Conservation (phyloP, 2,329 filamentous ascomycete species). For the Cladosporium sp. region DNA sequence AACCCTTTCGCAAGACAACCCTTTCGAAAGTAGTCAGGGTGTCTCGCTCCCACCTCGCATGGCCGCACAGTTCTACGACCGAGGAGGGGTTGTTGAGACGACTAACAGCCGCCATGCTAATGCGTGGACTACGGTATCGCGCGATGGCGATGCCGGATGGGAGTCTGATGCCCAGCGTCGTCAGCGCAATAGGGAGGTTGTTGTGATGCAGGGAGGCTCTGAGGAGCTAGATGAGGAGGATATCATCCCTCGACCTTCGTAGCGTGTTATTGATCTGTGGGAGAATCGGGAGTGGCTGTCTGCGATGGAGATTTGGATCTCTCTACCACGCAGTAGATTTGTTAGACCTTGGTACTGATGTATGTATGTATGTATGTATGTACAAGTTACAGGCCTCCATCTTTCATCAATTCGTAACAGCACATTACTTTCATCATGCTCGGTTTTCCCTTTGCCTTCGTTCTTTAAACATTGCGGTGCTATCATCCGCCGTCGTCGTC, state of each 20-base stretch:
- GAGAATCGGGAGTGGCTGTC: not conserved
- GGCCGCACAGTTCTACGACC: not conserved
- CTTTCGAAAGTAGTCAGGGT: not conserved
- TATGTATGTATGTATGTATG: not conserved
- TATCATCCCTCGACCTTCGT: not conserved
- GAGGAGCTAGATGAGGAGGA: not conserved
- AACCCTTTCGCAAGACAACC: conserved; percentile 7
- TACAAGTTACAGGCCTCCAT: not conserved
- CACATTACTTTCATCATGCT: not conserved
- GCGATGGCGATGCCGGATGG: not conserved
- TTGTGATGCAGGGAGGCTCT: not conserved
- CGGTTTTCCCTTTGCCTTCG: not conserved
- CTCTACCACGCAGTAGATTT: not conserved
- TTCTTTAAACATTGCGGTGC: not conserved
- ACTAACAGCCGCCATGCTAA: not conserved
- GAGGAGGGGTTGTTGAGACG: not conserved
- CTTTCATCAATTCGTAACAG: not conserved
- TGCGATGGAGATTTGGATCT: not conserved
- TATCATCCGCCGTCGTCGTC: not conserved
- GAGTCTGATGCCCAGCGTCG: not conserved
- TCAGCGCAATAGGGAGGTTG: not conserved
- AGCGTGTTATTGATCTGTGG: not conserved
- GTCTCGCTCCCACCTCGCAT: not conserved
- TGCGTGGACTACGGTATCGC: not conserved
- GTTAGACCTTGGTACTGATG: not conserved